These are phyloP conservation scores for Cyclostephanos invisitatus DNA, from an alignment of 108 stramenopile genomes.

Conservation along the genomic window DNA sequence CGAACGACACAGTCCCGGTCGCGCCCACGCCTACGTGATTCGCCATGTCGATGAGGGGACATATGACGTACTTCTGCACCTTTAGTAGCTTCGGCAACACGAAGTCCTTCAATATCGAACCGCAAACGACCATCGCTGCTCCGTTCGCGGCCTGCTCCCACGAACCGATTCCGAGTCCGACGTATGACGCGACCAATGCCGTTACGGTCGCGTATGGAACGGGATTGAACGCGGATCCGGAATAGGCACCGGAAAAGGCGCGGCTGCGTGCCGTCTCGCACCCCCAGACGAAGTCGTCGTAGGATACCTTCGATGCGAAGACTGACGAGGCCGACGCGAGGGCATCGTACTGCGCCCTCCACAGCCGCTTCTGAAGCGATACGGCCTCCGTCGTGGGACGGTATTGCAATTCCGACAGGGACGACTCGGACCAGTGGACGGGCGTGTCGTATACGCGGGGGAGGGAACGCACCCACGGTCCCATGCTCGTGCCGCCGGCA, in stretches of 20 bases:
- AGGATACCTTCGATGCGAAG: slow-evolving; percentile 50
- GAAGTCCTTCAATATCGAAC: slow-evolving; percentile 78
- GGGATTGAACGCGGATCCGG: slow-evolving; percentile 79
- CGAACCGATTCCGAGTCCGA: slow-evolving; percentile 70
- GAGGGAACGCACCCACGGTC: slow-evolving; percentile 77
- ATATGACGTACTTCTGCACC: slow-evolving; percentile 83
- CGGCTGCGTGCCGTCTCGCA: slow-evolving; percentile 82
- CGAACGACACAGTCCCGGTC: slow-evolving; percentile 79
- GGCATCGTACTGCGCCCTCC: slow-evolving; percentile 52
- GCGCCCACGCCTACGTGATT: slow-evolving; percentile 73
- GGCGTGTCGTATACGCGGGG: slow-evolving; percentile 79
- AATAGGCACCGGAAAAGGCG: slow-evolving; percentile 81
- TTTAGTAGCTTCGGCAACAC: slow-evolving; percentile 79
- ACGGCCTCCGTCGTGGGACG: slow-evolving; percentile 64
- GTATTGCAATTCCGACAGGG: slow-evolving; percentile 69
- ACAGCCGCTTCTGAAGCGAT: slow-evolving; percentile 60
- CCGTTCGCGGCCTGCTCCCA: slow-evolving; percentile 89
- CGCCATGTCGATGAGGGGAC: slow-evolving; percentile 87
- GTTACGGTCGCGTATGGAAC: slow-evolving; percentile 71
- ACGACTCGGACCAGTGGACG: slow-evolving; percentile 66
- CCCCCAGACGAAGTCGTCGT: slow-evolving; percentile 81
- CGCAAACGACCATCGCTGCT: slow-evolving; percentile 82
- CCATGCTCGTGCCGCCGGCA: slow-evolving; percentile 40
- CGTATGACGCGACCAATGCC: slow-evolving; percentile 66
- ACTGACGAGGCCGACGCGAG: slow-evolving; percentile 18